phyloP scores from a whole-genome alignment of 2,329 filamentous ascomycete genomes.

The Aureobasidium musti region DNA sequence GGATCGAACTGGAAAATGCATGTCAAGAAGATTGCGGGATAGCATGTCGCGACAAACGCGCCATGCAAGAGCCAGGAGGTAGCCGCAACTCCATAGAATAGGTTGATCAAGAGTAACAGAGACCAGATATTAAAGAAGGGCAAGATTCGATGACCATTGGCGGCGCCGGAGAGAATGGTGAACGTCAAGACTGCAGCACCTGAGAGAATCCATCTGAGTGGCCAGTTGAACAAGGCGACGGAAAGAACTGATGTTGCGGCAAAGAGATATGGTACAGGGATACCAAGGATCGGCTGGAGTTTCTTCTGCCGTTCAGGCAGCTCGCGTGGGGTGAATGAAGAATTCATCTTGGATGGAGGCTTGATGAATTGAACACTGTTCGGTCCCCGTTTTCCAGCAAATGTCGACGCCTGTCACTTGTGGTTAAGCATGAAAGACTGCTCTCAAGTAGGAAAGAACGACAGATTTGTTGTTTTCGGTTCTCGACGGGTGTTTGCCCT shows the following conservation, averaged over 20 bases:
- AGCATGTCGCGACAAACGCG: slow-evolving; percentile 48
- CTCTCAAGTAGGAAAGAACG: slow-evolving; percentile 2
- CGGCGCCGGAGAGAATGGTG: slow-evolving; percentile 43
- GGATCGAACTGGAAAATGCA: slow-evolving; percentile 52
- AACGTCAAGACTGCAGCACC: slow-evolving; percentile 46
- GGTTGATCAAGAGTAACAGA: slow-evolving; percentile 50
- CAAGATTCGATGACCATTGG: slow-evolving; percentile 45
- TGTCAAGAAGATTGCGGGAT: slow-evolving; percentile 47
- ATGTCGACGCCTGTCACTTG: slow-evolving; percentile 9
- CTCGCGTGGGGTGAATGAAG: slow-evolving; percentile 14
- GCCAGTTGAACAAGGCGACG: slow-evolving; percentile 38
- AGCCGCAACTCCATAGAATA: slow-evolving; percentile 51
- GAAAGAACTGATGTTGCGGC: slow-evolving; percentile 27
- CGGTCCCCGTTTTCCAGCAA: slow-evolving; percentile 5
- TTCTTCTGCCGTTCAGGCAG: slow-evolving; percentile 22
- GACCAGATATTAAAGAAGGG: slow-evolving; percentile 52
- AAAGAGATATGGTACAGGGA: slow-evolving; percentile 30
- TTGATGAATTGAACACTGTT: slow-evolving; percentile 2
- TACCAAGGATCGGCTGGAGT: slow-evolving; percentile 27
- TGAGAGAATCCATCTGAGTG: slow-evolving; percentile 46
- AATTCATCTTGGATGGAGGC: slow-evolving; percentile 3
- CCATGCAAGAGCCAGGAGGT: slow-evolving; percentile 57
- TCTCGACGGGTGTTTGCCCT: neutral
- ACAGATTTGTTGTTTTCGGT: neutral
- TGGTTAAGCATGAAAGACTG: slow-evolving; percentile 2